These are phyloP conservation scores for Sapria himalayana DNA, from an alignment of 345 rosid species.

Conservation along the genomic window DNA sequence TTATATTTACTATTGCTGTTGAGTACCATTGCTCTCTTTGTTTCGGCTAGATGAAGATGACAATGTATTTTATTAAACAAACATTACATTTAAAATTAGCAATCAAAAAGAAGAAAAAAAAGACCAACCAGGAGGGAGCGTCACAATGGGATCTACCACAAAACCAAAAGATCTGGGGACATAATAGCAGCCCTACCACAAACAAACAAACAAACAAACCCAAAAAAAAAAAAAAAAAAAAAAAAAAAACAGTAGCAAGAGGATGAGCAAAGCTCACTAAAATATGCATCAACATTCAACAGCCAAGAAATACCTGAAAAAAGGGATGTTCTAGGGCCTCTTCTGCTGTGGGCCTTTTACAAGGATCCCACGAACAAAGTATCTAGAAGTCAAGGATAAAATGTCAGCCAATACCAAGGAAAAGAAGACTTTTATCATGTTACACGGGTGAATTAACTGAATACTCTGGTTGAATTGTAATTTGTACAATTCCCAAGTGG, in stretches of 20 bases:
- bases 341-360: slow-evolving; percentile 62
- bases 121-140: slow-evolving; percentile 51
- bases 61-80: not conserved
- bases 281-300: not conserved
- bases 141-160: slow-evolving; percentile 25
- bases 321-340: slow-evolving; percentile 90
- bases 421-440: no score
- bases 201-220: no score
- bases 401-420: not conserved
- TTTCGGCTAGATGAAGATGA: slow-evolving; percentile 20
- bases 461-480: not conserved
- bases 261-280: not conserved
- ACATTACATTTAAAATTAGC: not conserved
- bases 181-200: slow-evolving; percentile 63
- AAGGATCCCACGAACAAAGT: slow-evolving; percentile 94
- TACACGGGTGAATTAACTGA: no score
- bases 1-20: slow-evolving; percentile 26
- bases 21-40: slow-evolving; percentile 29
- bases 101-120: not conserved
- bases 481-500: not conserved
- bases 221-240: not conserved
- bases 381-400: slow-evolving; percentile 18
- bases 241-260: not conserved
- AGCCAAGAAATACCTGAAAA: slow-evolving; percentile 37
- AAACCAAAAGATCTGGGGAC: slow-evolving; percentile 75